Percentiles rank a stretch among this genome's conserved stretches.
phyloP scores from a whole-genome alignment of 2,329 filamentous ascomycete species.

The Paecilomyces variotii region DNA sequence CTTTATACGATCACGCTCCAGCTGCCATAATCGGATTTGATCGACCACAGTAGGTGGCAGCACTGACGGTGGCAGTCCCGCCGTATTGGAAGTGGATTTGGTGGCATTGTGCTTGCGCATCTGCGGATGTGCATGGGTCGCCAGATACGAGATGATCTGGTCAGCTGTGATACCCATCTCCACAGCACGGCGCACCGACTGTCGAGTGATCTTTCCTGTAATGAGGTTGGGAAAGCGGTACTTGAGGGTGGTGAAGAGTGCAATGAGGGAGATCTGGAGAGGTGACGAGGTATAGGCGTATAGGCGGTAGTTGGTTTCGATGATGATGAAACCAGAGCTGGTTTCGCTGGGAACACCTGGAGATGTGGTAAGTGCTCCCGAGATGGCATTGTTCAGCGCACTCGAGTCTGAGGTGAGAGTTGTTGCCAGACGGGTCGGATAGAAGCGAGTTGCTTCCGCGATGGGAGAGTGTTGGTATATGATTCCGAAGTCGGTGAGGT shows the following conservation, averaged over 20 bases:
- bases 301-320: constrained; percentile 95
- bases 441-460: constrained; percentile 51
- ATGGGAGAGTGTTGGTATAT: constrained; percentile 55
- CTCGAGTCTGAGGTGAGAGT: constrained; percentile 75
- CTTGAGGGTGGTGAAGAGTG: constrained; percentile 78
- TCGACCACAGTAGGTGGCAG: constrained; percentile 94
- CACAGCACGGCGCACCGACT: constrained; percentile 81
- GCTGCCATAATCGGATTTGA: constrained; percentile 94
- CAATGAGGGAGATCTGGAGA: constrained; percentile 87
- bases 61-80: constrained; percentile 48
- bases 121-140: constrained; percentile 88
- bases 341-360: constrained; percentile 23
- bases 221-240: constrained; percentile 94
- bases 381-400: constrained; percentile 62
- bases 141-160: constrained; percentile 90
- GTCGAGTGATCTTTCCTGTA: constrained; percentile 79
- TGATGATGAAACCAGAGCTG: constrained; percentile 69
- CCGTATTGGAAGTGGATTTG: constrained; percentile 31
- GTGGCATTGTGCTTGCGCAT: constrained; percentile 58
- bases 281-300: constrained; percentile 95
- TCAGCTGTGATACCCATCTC: constrained; percentile 85
- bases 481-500: constrained; percentile 85
- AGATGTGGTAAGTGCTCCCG: constrained; percentile 49
- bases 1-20: constrained; percentile 91
- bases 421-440: constrained; percentile 87